Base-by-base conservation (phyloP, 2,329 filamentous ascomycete genomes). In the Helicocarpus griseus region DNA sequence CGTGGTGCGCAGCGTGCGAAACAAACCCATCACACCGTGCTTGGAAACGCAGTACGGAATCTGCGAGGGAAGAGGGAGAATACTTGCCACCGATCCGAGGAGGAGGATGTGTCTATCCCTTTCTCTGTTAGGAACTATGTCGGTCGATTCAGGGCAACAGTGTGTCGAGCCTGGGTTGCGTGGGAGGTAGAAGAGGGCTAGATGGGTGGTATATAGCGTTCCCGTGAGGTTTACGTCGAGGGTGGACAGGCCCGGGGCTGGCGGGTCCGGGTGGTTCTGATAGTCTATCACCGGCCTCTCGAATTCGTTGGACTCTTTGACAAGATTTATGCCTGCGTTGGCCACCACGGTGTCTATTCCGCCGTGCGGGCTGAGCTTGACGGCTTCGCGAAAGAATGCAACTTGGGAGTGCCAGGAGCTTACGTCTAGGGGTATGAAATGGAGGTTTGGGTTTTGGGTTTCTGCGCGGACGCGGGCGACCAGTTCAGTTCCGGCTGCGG, bases 21-120 rank as follows among this genome's bases (percentile, higher is more conserved):
- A 86, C 31, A 86, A 68, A 0, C 83, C 84, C 9, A 83, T 71
- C 0, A 87, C 76, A 19, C 75, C 83, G 65, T 87, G 83, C 63
- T 87, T 87, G 41, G 79, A 75, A 29, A 77, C 72, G 22, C 73
- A 73, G 64, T 87, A 87, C 52, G 81, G 74, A 5, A 69, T 64
- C 47, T 71, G 68, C 1, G 64, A 61, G 1, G 69, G 61, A 21
- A 76, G 65, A 2, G 70, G 70, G 0, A 56, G 56, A 4, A 77
- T 58, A 9, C 78, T 79, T 0, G 83, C 82, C 31, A 85, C 69
- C 8, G 80, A 84, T 36, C 82, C 80, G 43, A 86, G 66, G 21
- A 87, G 69, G 14, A 87, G 69, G 38, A 87, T 61, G 64, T 82
- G 80, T 31, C 80, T 70, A 62, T 85, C 81, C 28, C 73, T 64